phyloP scores from a whole-genome alignment of 176 grass and related monocot species.

The Tillandsia leiboldiana region DNA sequence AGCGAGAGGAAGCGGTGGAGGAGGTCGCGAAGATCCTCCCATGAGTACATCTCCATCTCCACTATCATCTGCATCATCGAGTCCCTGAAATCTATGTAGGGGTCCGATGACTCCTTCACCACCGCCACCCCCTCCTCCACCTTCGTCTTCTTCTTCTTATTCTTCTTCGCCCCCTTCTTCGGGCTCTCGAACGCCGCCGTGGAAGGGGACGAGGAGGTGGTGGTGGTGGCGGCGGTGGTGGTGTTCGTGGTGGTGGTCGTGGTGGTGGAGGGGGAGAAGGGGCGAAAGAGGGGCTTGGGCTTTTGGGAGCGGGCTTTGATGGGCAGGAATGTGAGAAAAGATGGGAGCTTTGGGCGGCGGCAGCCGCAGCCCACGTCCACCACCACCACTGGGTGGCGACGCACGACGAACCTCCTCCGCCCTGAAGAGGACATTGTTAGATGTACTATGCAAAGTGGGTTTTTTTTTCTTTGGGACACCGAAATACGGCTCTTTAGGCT shows the following conservation, averaged over 20 bases:
- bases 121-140: slow-evolving; percentile 60
- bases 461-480: background rate
- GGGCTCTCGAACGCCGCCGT: slow-evolving; percentile 18
- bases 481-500: too few species aligned
- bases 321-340: slow-evolving; percentile 3
- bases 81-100: slow-evolving; percentile 68
- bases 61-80: slow-evolving; percentile 94
- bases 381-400: slow-evolving; percentile 23
- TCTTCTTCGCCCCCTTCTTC: slow-evolving; percentile 18
- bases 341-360: slow-evolving; percentile 21
- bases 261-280: slow-evolving; percentile 6
- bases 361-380: slow-evolving; percentile 32
- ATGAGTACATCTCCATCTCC: slow-evolving; percentile 79
- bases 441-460: background rate
- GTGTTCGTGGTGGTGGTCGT: background rate
- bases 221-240: background rate
- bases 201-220: slow-evolving; percentile 9
- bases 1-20: slow-evolving; percentile 79
- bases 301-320: slow-evolving; percentile 12
- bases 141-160: slow-evolving; percentile 15
- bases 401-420: slow-evolving; percentile 23
- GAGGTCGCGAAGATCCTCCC: slow-evolving; percentile 76
- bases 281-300: slow-evolving; percentile 2
- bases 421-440: slow-evolving; percentile 12
- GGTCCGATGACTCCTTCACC: slow-evolving; percentile 94